A percentile compares a stretch with the other conserved stretches of the same genome.
Conservation (phyloP, 2,329 filamentous ascomycete genomes). For the Aspergillus fructus region DNA sequence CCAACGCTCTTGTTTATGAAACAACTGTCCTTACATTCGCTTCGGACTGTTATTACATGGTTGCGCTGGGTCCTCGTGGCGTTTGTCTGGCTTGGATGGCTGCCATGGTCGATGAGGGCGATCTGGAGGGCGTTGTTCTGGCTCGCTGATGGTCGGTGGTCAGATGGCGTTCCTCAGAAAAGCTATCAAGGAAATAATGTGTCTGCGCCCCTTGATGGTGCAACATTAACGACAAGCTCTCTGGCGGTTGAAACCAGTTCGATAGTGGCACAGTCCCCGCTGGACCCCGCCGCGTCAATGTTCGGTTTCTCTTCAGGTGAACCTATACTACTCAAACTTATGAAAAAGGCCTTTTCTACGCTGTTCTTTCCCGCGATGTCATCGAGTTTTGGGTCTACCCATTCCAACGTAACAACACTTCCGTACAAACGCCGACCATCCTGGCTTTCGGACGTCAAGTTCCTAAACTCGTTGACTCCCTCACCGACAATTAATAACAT, state of each 20-base stretch:
- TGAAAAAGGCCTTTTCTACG: conserved; percentile 44
- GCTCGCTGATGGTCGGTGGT: conserved; percentile 77
- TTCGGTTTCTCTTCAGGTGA: conserved; percentile 44
- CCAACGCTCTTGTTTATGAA: conserved; percentile 78
- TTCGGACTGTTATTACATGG: conserved; percentile 74
- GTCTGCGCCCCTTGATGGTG: conserved; percentile 17
- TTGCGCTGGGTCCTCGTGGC: conserved; percentile 74
- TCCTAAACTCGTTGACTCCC: conserved; percentile 59
- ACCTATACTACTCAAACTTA: conserved; percentile 46
- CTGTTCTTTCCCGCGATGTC: conserved; percentile 34
- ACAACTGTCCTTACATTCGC: conserved; percentile 71
- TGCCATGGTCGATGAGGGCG: conserved; percentile 87
- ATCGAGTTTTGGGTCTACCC: conserved; percentile 26
- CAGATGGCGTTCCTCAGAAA: conserved; percentile 27
- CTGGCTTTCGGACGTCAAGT: conserved; percentile 59
- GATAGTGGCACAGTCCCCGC: conserved; percentile 28
- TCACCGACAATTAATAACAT: conserved; percentile 73
- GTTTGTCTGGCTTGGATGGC: conserved; percentile 82
- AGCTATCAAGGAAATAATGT: conserved; percentile 23
- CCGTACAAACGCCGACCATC: conserved; percentile 42
- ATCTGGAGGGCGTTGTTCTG: conserved; percentile 95
- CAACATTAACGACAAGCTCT: conserved; percentile 23
- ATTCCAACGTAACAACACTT: conserved; percentile 26
- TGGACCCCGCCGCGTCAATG: conserved; percentile 41
- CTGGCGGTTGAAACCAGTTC: conserved; percentile 25